Conservation (phyloP, 1,284 basidiomycete genomes). For the Abortiporus biennis region DNA sequence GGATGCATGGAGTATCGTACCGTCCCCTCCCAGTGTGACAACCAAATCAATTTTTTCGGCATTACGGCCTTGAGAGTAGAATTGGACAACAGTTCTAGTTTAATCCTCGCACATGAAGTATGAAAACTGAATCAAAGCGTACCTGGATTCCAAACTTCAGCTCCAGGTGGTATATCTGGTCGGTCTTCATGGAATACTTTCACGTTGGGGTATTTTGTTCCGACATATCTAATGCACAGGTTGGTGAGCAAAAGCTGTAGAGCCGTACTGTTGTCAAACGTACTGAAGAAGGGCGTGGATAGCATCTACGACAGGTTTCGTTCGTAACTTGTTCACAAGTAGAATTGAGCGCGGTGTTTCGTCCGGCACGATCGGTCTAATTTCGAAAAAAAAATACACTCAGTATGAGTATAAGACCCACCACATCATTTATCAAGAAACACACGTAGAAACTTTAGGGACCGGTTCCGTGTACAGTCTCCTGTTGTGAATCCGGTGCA, state of each 20-base stretch:
- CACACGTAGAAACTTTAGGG: too few species aligned
- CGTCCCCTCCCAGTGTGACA: constrained; percentile 91
- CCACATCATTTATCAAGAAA: too few species aligned
- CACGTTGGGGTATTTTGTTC: constrained; percentile 60
- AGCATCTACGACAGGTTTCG: constrained; percentile 65
- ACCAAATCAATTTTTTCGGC: constrained; percentile 76
- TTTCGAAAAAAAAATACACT: too few species aligned
- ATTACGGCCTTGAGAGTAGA: constrained; percentile 31
- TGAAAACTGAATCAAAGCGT: constrained; percentile 6
- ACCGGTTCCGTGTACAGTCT: too few species aligned
- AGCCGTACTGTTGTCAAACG: constrained; percentile 17
- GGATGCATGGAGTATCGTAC: constrained; percentile 92
- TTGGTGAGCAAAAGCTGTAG: background rate
- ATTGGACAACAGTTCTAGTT: too few species aligned
- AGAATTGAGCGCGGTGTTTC: constrained; percentile 40
- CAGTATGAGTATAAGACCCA: too few species aligned
- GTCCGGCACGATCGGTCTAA: background rate
- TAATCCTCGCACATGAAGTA: too few species aligned
- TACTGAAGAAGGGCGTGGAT: constrained; percentile 67
- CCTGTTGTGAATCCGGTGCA: too few species aligned
- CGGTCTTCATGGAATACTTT: constrained; percentile 72
- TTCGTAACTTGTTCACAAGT: constrained; percentile 73
- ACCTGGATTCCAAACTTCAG: constrained; percentile 62
- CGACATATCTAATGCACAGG: constrained; percentile 47
- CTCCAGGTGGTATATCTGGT: constrained; percentile 58